A percentile compares a stretch with the other conserved stretches of the same genome.
Conservation (phyloP, 257 asterid species). For the Galeopsis tetrahit region DNA sequence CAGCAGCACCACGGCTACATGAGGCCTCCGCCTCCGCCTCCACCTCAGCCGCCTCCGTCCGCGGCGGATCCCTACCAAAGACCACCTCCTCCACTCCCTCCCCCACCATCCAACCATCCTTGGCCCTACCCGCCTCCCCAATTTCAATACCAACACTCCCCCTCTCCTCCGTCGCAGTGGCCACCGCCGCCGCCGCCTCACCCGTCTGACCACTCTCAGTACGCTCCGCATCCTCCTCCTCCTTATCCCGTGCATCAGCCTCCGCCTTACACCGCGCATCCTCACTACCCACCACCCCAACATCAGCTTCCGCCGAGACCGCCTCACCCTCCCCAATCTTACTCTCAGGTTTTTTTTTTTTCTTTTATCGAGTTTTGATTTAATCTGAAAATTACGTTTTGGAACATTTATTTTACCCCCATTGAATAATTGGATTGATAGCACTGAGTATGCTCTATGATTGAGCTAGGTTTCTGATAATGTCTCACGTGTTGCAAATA, state of each 20-base stretch:
- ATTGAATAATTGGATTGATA: conserved; percentile 6
- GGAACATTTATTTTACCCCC: neutral
- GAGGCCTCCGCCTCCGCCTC: conserved; percentile 53
- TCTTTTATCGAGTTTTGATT: neutral
- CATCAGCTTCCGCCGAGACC: conserved; percentile 69
- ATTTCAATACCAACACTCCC: conserved; percentile 74
- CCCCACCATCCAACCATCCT: conserved; percentile 49
- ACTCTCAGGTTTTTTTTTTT: conserved; percentile 49
- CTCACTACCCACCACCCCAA: conserved; percentile 59
- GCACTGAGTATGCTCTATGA: conserved; percentile 18
- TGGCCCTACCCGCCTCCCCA: conserved; percentile 57
- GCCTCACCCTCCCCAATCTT: conserved; percentile 55
- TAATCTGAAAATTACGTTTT: neutral
- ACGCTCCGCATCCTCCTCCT: conserved; percentile 51
- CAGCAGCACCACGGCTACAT: conserved; percentile 65
- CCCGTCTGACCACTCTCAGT: conserved; percentile 46
- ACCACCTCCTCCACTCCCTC: conserved; percentile 53
- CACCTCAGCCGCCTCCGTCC: conserved; percentile 54
- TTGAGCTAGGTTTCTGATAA: conserved; percentile 25
- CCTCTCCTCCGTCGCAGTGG: conserved; percentile 65
- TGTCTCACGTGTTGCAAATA: conserved; percentile 2
- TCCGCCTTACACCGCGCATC: conserved; percentile 50
- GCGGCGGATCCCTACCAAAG: conserved; percentile 63
- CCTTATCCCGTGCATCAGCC: conserved; percentile 56
- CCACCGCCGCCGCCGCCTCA: conserved; percentile 50